Evolutionary conservation across 129 eudicot genomes (phyloP), one percentile per base, ranked within the genome.

Genomic region (Dittrichia graveolens): DNA sequence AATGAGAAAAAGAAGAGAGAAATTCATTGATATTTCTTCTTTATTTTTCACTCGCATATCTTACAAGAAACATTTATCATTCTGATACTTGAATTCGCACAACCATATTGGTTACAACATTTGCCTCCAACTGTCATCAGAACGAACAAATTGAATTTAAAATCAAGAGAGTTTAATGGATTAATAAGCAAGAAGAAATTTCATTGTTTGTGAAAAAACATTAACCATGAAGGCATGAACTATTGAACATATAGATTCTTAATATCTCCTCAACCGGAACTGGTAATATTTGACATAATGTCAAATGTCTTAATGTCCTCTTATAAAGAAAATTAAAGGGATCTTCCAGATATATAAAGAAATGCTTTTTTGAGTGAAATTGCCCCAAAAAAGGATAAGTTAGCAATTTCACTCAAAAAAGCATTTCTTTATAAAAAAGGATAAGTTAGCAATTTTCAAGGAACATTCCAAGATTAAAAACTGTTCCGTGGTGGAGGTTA

Each of bases 401-500:
- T n/a, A n/a, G 5, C 8, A 18, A 16, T 54, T 8, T 61, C 40
- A 31, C 6, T 12, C 44, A 58, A 37, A 5, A 52, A n/a, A n/a
- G n/a, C n/a, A n/a, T n/a, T n/a, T 52, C 4, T 5, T n/a, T 39
- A 50, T 39, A 14, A n/a, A n/a, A n/a, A n/a, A n/a, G n/a, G n/a
- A n/a, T n/a, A n/a, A n/a, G 10, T 39, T 52, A 43, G 13, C 41
- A 40, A 55, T 16, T 71, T 19, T 41, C 14, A 43, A 12, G 65
- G 45, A 24, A 18, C 24, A 2, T 50, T 55, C 19, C 64, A 31
- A 6, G 8, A 64, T 53, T 5, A 42, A 18, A 48, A 2, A 31
- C 31, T 56, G 49, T 40, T n/a, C 50, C 3, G 18, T 71, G 52
- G 37, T 47, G 56, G 41, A 63, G 56, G 58, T 75, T 71, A 90